phyloP scores from a whole-genome alignment of 192 early-diverging fungal genomes.

The Backusella tarrabulga region DNA sequence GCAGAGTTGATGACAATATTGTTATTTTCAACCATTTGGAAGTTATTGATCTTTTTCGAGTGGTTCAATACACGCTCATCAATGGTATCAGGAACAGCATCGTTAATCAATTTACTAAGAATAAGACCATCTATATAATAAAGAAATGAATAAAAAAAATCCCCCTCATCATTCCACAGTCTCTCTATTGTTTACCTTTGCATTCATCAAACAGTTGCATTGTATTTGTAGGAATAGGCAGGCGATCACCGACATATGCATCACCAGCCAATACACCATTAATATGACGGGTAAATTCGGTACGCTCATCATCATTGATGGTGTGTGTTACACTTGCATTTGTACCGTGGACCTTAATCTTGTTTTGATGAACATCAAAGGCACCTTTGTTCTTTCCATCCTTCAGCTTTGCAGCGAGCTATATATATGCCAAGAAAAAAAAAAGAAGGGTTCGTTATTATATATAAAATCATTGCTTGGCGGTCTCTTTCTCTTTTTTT shows the following conservation, averaged over 20 bases:
- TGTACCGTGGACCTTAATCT: constrained; percentile 84
- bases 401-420: constrained; percentile 50
- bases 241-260: constrained; percentile 74
- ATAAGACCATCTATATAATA: constrained; percentile 75
- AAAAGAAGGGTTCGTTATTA: background rate
- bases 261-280: constrained; percentile 84
- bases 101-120: constrained; percentile 97
- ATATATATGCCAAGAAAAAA: constrained; percentile 15
- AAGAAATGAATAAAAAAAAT: background rate
- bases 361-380: constrained; percentile 64
- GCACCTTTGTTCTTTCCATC: constrained; percentile 48
- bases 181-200: constrained; percentile 57
- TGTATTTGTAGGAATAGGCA: constrained; percentile 90
- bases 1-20: constrained; percentile 99
- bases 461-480: background rate
- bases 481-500: background rate
- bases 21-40: constrained; percentile 99
- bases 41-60: constrained; percentile 85
- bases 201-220: constrained; percentile 98
- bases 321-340: constrained; percentile 91
- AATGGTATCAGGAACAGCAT: constrained; percentile 93
- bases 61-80: constrained; percentile 97
- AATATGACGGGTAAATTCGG: constrained; percentile 94
- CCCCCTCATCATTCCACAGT: background rate
- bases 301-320: constrained; percentile 98